Percentiles rank a stretch among this genome's conserved stretches.
Evolutionary conservation across 805 yeast species (phyloP).

Genomic region (Kodamaea kaohsiungensis): DNA sequence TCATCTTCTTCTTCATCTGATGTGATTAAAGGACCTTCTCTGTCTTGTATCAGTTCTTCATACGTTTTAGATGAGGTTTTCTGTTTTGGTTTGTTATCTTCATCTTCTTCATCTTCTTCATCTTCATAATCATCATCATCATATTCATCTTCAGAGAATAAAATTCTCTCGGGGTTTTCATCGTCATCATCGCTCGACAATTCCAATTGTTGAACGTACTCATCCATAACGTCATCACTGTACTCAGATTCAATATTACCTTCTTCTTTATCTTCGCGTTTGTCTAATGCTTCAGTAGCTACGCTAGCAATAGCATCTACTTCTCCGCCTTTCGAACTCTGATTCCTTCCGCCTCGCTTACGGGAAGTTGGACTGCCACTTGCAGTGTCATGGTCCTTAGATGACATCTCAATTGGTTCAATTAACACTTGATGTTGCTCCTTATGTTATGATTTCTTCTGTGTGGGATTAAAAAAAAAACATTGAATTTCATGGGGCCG

Average conservation of each 20-base stretch:
- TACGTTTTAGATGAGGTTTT: not conserved
- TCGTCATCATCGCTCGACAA: constrained; percentile 8
- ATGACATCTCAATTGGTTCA: not conserved
- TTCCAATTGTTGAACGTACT: constrained; percentile 5
- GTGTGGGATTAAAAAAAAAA: too few relatives aligned
- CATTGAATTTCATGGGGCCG: not conserved
- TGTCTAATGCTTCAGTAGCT: not conserved
- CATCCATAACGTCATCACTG: constrained; percentile 2
- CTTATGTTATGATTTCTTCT: not conserved
- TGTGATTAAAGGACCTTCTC: constrained; percentile 13
- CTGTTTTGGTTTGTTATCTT: constrained; percentile 9
- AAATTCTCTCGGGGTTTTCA: constrained; percentile 1
- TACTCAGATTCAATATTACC: not conserved
- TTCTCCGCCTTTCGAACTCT: not conserved
- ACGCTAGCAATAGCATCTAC: not conserved
- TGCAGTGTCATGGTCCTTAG: not conserved
- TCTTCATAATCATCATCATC: constrained; percentile 10
- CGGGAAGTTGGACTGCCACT: not conserved
- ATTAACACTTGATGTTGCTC: not conserved
- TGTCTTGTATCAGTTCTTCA: not conserved
- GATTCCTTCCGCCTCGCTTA: not conserved
- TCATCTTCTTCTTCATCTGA: constrained; percentile 28
- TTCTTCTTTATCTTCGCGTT: not conserved
- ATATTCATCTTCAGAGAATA: constrained; percentile 8
- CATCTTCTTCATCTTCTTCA: not conserved